Conservation (phyloP, 169 alveolate genomes). For the Plasmodium coatneyi region DNA sequence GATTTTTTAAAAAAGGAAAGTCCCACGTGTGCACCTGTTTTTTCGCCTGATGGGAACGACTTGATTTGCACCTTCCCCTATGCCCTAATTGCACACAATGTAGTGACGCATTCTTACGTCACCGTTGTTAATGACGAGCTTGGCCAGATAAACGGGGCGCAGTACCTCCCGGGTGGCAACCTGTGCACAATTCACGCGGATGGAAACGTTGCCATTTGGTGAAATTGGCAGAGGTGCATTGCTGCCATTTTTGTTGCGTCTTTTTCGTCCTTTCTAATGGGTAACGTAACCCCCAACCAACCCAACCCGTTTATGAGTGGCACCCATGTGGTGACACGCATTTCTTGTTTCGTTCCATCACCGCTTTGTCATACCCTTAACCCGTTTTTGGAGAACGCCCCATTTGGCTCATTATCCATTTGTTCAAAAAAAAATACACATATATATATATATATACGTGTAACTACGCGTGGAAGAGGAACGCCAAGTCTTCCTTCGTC, state of each 20-base stretch:
- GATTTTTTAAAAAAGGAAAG: background rate
- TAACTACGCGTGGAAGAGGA: constrained; percentile 85
- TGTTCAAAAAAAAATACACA: background rate
- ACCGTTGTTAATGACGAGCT: background rate
- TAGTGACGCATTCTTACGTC: constrained; percentile 11
- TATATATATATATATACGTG: no score
- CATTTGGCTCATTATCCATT: background rate
- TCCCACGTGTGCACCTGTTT: background rate
- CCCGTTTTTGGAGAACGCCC: background rate
- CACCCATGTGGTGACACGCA: background rate
- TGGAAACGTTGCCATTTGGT: constrained; percentile 20
- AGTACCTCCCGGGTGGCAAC: background rate
- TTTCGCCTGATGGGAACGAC: constrained; percentile 7
- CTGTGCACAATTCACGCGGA: constrained; percentile 4
- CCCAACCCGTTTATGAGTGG: background rate
- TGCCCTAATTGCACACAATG: constrained; percentile 2
- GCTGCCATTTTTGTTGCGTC: background rate
- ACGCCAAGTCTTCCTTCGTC: constrained; percentile 90
- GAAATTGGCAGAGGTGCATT: background rate
- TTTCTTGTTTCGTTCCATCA: background rate
- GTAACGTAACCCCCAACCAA: background rate
- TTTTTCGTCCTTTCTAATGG: background rate
- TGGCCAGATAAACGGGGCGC: constrained; percentile 14
- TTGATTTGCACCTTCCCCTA: constrained; percentile 2
- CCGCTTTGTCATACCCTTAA: background rate